phyloP scores from a whole-genome alignment of 2,329 filamentous ascomycete genomes.

The Pseudogymnoascus sp. region DNA sequence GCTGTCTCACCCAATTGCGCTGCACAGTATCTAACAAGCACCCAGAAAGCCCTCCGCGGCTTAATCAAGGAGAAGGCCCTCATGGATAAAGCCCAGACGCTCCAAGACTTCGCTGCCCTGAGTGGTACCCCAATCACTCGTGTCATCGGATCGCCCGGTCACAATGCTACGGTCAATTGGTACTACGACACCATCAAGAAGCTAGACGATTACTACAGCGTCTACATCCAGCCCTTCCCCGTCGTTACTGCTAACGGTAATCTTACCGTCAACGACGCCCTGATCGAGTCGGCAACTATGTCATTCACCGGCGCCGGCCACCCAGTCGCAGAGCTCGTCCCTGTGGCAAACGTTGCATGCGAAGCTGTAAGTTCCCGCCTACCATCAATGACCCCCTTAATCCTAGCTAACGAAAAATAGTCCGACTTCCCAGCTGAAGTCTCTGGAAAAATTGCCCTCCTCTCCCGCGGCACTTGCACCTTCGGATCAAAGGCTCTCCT shows the following conservation, averaged over 20 bases:
- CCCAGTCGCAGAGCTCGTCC: slow-evolving; percentile 13
- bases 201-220: slow-evolving; percentile 33
- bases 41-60: background rate
- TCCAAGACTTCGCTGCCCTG: slow-evolving; percentile 36
- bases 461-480: slow-evolving; percentile 47
- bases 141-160: slow-evolving; percentile 39
- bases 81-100: slow-evolving; percentile 37
- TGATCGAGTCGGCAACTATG: slow-evolving; percentile 13
- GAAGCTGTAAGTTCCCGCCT: slow-evolving; percentile 7
- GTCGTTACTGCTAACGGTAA: slow-evolving; percentile 12
- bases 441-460: slow-evolving; percentile 44
- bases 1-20: background rate
- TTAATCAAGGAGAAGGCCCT: slow-evolving; percentile 24
- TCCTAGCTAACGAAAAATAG: slow-evolving; percentile 10
- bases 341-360: slow-evolving; percentile 21
- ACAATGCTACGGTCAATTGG: slow-evolving; percentile 42
- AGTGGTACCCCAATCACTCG: slow-evolving; percentile 38
- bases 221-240: slow-evolving; percentile 16
- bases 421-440: slow-evolving; percentile 14
- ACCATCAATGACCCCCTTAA: background rate
- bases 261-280: slow-evolving; percentile 14
- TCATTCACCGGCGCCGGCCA: slow-evolving; percentile 15
- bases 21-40: background rate
- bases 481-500: slow-evolving; percentile 50
- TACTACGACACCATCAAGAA: slow-evolving; percentile 35